phyloP scores from a whole-genome alignment of 805 yeast species.

The Saturnispora gosingensis region DNA sequence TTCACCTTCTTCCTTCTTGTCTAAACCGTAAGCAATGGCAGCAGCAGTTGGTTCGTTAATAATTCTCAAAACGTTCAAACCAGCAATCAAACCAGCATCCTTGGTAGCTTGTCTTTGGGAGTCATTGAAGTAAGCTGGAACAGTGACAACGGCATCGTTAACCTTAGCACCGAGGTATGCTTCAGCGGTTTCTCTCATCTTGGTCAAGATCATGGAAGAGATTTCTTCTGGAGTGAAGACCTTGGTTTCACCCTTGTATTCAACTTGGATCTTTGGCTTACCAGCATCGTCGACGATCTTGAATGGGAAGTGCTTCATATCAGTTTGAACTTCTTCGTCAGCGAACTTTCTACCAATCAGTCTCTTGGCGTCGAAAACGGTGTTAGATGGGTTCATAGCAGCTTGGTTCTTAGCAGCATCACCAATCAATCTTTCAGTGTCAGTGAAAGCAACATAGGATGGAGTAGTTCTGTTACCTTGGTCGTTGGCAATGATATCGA shows the following conservation, averaged over 20 bases:
- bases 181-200: constrained; percentile 62
- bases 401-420: constrained; percentile 98
- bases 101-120: constrained; percentile 80
- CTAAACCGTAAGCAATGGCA: constrained; percentile 72
- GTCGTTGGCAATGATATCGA: constrained; percentile 93
- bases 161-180: constrained; percentile 42
- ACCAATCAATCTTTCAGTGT: constrained; percentile 87
- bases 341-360: constrained; percentile 84
- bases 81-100: constrained; percentile 67
- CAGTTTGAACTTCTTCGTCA: constrained; percentile 76
- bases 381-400: constrained; percentile 84
- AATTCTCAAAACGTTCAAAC: constrained; percentile 64
- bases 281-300: constrained; percentile 71
- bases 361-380: constrained; percentile 88
- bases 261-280: constrained; percentile 85
- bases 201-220: constrained; percentile 73
- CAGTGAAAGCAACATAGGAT: constrained; percentile 91
- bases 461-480: constrained; percentile 99
- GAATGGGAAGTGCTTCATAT: constrained; percentile 89
- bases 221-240: constrained; percentile 90
- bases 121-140: constrained; percentile 79
- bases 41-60: constrained; percentile 84
- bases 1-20: constrained; percentile 38
- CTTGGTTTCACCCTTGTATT: constrained; percentile 89
- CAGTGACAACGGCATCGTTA: constrained; percentile 72